Evolutionary conservation across 768 basidiomycete genomes (phyloP).

Genomic region (Gymnopilus dilepis): DNA sequence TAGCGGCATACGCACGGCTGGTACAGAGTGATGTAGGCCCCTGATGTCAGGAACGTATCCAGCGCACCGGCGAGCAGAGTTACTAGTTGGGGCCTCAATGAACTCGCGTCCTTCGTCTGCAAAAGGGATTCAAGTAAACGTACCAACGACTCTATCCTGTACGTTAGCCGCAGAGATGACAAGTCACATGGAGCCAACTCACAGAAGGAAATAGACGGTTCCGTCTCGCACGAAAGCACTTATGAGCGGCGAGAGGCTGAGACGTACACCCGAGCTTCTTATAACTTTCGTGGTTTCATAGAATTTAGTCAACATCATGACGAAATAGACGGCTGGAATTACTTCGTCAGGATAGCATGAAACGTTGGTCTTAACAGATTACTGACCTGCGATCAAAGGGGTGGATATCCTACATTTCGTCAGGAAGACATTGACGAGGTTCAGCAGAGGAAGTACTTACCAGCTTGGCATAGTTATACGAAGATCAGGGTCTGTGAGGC

Average conservation of each 20-base stretch:
- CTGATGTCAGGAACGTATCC: not conserved
- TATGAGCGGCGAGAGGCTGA: not conserved
- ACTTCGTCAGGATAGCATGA: not conserved
- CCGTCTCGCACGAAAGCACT: constrained; percentile 1
- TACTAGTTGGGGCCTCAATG: not conserved
- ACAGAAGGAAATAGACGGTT: not conserved
- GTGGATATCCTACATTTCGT: not conserved
- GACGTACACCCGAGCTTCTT: not conserved
- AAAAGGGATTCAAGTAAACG: too few species aligned
- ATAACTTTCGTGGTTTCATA: not conserved
- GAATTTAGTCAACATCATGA: not conserved
- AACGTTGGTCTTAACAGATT: not conserved
- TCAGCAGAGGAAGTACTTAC: not conserved
- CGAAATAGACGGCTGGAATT: not conserved
- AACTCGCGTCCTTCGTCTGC: too few species aligned
- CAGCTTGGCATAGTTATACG: not conserved
- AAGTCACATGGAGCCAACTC: not conserved
- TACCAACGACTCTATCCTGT: not conserved
- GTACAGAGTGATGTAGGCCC: not conserved
- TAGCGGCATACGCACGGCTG: not conserved
- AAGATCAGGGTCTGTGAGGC: constrained; percentile 1
- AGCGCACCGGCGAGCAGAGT: not conserved
- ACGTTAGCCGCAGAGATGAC: not conserved
- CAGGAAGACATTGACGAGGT: not conserved
- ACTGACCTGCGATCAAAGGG: not conserved